Base-by-base conservation (phyloP, 768 basidiomycete genomes). In the Mycena latifolia region DNA sequence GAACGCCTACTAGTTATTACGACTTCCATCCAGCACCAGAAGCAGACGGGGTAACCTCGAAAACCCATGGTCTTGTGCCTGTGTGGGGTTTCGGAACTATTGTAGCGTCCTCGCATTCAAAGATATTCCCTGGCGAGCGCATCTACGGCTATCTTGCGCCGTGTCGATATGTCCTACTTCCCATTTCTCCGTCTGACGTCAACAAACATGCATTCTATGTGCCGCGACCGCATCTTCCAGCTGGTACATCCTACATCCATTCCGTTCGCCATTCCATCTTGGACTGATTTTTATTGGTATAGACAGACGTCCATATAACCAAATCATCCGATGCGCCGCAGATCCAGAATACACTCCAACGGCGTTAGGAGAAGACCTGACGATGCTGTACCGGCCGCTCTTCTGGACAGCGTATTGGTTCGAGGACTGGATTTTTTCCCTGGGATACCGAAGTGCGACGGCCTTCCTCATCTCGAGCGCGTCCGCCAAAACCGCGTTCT, bases 391-490 rank as follows among this genome's bases (percentile, higher is more conserved):
- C 67, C 84, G 89, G 0, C 89, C 91, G 0, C 79, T 92, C 18
- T 92, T 91, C 75, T 92, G 90, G 90, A 91, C 90, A 0, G 84
- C 91, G 1, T 92, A 85, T 67, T 92, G 90, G 90, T 89, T 84
- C 67, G 89, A 92, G 73, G 91, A 92, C 72, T 92, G 89, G 89
- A 73, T 92, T 8, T 77, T 83, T 61, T 77, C 81, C 7, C 80
- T 84, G 3, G 69, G 73, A 25, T 91, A 90, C 72, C 81, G 84
- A 11, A 83, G 79, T 1, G 82, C 82, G 5, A 78, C 78, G 3
- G 71, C 73, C 29, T 77, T 92, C 63, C 78, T 92, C 51, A 84
- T 92, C 41, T 90, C 90, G 2, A 90, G 89, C 45, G 91, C 90
- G 0, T 92, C 90, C 3, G 85, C 90, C 28, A 92, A 92, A 71